Evolutionary conservation across 2,329 filamentous ascomycete genomes (phyloP).

Genomic region (Cladosporium sp.): DNA sequence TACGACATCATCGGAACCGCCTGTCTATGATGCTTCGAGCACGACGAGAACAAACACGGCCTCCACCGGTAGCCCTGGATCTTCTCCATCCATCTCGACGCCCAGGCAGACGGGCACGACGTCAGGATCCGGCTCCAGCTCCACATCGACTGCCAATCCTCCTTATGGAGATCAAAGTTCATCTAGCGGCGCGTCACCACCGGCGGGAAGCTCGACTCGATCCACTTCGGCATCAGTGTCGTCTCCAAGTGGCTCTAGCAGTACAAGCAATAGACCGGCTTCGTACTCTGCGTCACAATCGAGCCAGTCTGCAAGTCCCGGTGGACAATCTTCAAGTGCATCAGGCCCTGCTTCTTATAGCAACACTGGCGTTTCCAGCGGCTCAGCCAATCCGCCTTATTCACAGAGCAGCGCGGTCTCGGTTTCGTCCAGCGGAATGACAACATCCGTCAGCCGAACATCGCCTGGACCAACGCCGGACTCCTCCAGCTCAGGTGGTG

Average conservation of each 20-base stretch:
- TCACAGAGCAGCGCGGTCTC: not conserved
- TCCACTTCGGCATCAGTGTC: not conserved
- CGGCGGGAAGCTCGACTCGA: not conserved
- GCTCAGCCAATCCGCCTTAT: not conserved
- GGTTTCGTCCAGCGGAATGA: slow-evolving; percentile 3
- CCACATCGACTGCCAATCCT: not conserved
- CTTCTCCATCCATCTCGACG: slow-evolving; percentile 4
- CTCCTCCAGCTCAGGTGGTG: not conserved
- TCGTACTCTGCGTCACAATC: not conserved
- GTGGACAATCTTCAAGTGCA: not conserved
- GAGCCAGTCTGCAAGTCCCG: slow-evolving; percentile 2
- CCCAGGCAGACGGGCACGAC: not conserved
- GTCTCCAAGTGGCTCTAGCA: not conserved
- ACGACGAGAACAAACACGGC: not conserved
- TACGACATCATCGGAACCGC: slow-evolving; percentile 10
- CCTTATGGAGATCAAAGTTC: slow-evolving; percentile 1
- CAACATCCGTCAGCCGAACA: not conserved
- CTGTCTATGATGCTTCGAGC: slow-evolving; percentile 7
- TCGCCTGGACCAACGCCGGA: not conserved
- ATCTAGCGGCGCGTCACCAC: not conserved
- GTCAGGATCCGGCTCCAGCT: not conserved
- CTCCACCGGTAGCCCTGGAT: slow-evolving; percentile 3
- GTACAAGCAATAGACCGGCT: not conserved
- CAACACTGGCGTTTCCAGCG: not conserved
- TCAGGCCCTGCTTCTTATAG: not conserved